phyloP scores from a whole-genome alignment of 2,329 filamentous ascomycete species.

The Penicillium sp. region DNA sequence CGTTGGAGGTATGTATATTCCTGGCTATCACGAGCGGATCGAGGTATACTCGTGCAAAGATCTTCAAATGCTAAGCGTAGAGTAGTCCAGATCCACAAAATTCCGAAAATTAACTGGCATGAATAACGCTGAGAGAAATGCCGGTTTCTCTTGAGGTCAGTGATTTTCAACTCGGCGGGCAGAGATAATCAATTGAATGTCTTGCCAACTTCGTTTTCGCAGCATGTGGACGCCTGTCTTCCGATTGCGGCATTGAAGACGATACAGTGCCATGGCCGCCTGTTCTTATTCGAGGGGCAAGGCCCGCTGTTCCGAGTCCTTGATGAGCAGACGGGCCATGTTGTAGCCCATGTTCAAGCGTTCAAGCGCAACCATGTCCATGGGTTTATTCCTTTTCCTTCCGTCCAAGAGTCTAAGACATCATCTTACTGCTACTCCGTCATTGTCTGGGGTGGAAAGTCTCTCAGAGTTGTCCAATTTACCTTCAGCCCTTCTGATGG shows the following conservation, averaged over 20 bases:
- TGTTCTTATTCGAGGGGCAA: slow-evolving; percentile 36
- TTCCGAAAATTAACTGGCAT: no score
- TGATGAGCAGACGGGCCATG: slow-evolving; percentile 26
- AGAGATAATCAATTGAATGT: background rate
- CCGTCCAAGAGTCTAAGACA: slow-evolving; percentile 12
- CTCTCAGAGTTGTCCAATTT: slow-evolving; percentile 42
- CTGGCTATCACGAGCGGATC: no score
- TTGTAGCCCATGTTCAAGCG: slow-evolving; percentile 25
- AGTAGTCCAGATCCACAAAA: no score
- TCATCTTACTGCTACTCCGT: slow-evolving; percentile 16
- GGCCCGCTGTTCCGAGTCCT: slow-evolving; percentile 32
- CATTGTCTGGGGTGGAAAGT: slow-evolving; percentile 66
- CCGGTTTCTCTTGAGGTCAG: slow-evolving; percentile 28
- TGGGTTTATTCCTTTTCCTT: slow-evolving; percentile 28
- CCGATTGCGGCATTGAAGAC: slow-evolving; percentile 39
- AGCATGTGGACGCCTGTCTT: slow-evolving; percentile 40
- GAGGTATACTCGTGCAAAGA: no score
- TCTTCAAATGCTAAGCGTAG: no score
- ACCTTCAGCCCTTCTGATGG: slow-evolving; percentile 15
- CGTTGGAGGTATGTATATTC: background rate
- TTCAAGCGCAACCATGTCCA: slow-evolving; percentile 37
- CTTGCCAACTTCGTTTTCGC: slow-evolving; percentile 19
- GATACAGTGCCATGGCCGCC: slow-evolving; percentile 21
- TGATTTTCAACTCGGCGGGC: slow-evolving; percentile 4
- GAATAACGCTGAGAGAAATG: slow-evolving; percentile 16